phyloP scores from a whole-genome alignment of 768 basidiomycete species.

The Serpula lacrymans region DNA sequence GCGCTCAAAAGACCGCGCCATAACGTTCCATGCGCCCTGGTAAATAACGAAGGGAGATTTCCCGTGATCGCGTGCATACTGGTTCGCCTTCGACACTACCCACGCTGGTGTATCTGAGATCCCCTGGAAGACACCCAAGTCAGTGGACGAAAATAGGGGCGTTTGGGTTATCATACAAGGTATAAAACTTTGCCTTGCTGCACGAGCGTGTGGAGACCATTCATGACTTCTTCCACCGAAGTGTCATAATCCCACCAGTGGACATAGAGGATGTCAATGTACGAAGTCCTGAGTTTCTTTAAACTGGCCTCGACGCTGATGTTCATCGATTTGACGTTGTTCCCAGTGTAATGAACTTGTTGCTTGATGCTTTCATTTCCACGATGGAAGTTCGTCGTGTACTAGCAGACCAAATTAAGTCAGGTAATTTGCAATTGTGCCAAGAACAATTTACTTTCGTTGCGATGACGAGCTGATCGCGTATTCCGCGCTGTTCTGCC shows the following conservation, averaged over 20 bases:
- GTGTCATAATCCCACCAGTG: slow-evolving; percentile 37
- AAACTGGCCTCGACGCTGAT: slow-evolving; percentile 31
- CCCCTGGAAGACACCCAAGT: slow-evolving; percentile 12
- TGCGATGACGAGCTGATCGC: slow-evolving; percentile 45
- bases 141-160: background rate
- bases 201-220: slow-evolving; percentile 33
- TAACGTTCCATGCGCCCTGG: slow-evolving; percentile 34
- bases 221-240: slow-evolving; percentile 40
- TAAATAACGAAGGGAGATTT: slow-evolving; percentile 45
- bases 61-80: slow-evolving; percentile 39
- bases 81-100: slow-evolving; percentile 37
- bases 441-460: slow-evolving; percentile 31
- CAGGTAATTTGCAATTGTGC: background rate
- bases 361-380: slow-evolving; percentile 16
- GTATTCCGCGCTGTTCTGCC: slow-evolving; percentile 37
- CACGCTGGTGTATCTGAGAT: slow-evolving; percentile 37
- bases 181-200: slow-evolving; percentile 37
- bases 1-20: slow-evolving; percentile 34
- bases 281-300: slow-evolving; percentile 21
- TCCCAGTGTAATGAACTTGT: slow-evolving; percentile 44
- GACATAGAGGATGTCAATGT: slow-evolving; percentile 19
- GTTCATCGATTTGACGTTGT: slow-evolving; percentile 42
- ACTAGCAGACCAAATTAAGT: slow-evolving; percentile 11
- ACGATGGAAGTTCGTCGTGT: slow-evolving; percentile 17
- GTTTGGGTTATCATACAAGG: slow-evolving; percentile 14